Evolutionary conservation across 108 stramenopile species (phyloP), one percentile per base, ranked within the genome.

Genomic region (Skeletonema potamos): DNA sequence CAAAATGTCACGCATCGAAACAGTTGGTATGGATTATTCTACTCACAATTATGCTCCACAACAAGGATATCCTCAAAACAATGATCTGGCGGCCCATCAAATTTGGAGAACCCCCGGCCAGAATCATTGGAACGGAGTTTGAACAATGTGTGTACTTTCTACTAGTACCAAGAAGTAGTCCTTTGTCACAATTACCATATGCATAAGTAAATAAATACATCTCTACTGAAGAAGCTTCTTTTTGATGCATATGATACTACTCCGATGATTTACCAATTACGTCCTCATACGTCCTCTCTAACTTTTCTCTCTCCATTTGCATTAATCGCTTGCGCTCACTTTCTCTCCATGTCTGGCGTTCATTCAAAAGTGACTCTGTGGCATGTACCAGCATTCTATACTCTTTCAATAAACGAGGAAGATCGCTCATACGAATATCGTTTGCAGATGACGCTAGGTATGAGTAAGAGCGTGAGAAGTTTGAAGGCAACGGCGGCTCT

Each of bases 341-440:
- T 63, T 72, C 67, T 39, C 61, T 66, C 78, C 79, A 70, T 1
- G 68, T 22, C 4, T 72, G 62, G 6, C 85, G 86, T 71, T 87
- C 90, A 34, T 72, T 86, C 17, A 92, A 39, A 39, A 94, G 78
- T 13, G 70, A 26, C 68, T 94, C 93, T 0, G 88, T 89, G 3
- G 82, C 73, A 54, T 89, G 80, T 30, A 89, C 93, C 46, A 94
- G 54, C 83, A 86, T 87, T 62, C 80, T 75, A 66, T 94, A 94
- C 70, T 94, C 93, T 18, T 86, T 72, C 43, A 94, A 37, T 20
- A 94, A 62, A 34, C 81, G 27, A 0, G 89, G 85, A 27, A 94
- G 60, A 74, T 94, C 93, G 10, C 81, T 66, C 41, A 94, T 43
- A 24, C 83, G 74, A 61, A 94, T 80, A 76, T 90, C 84, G 37